These are phyloP conservation scores for Nepenthes mirabilis DNA, from an alignment of 148 eudicot species.

Conservation along the genomic window DNA sequence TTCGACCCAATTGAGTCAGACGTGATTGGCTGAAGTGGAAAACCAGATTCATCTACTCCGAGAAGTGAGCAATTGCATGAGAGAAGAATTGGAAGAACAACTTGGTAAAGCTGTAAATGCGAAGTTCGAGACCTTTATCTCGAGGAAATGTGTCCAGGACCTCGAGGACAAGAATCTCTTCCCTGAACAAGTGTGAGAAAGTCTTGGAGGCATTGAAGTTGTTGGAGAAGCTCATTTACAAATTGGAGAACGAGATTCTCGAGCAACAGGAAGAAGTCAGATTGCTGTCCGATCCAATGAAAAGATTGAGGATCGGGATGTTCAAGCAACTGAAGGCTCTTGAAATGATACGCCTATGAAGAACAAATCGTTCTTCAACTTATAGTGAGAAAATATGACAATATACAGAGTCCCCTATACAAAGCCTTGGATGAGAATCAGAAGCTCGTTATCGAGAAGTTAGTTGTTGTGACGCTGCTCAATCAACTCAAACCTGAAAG, in stretches of 20 bases:
- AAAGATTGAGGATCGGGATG: slow-evolving; percentile 41
- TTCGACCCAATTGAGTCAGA: slow-evolving; percentile 22
- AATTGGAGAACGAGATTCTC: slow-evolving; percentile 38
- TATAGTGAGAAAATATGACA: slow-evolving; percentile 33
- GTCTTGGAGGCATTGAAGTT: slow-evolving; percentile 49
- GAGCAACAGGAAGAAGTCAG: slow-evolving; percentile 41
- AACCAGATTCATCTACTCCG: slow-evolving; percentile 35
- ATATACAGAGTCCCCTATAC: slow-evolving; percentile 29
- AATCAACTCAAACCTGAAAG: slow-evolving; percentile 44
- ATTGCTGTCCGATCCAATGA: slow-evolving; percentile 38
- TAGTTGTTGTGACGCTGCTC: slow-evolving; percentile 49
- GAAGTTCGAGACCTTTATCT: slow-evolving; percentile 63
- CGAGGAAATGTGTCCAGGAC: slow-evolving; percentile 41
- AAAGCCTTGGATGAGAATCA: slow-evolving; percentile 50
- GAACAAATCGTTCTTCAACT: slow-evolving; percentile 33
- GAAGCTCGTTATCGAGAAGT: slow-evolving; percentile 37
- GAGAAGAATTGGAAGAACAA: slow-evolving; percentile 44
- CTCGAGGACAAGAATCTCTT: slow-evolving; percentile 38
- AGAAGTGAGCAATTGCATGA: slow-evolving; percentile 29
- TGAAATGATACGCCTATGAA: slow-evolving; percentile 22
- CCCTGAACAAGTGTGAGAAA: slow-evolving; percentile 39
- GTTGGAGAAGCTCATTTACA: slow-evolving; percentile 47
- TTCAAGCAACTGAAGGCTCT: slow-evolving; percentile 37
- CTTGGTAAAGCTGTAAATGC: slow-evolving; percentile 46
- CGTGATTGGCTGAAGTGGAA: slow-evolving; percentile 31